These are phyloP conservation scores for Leccinum rimulosum DNA, from an alignment of 768 basidiomycete genomes.

Conservation along the genomic window DNA sequence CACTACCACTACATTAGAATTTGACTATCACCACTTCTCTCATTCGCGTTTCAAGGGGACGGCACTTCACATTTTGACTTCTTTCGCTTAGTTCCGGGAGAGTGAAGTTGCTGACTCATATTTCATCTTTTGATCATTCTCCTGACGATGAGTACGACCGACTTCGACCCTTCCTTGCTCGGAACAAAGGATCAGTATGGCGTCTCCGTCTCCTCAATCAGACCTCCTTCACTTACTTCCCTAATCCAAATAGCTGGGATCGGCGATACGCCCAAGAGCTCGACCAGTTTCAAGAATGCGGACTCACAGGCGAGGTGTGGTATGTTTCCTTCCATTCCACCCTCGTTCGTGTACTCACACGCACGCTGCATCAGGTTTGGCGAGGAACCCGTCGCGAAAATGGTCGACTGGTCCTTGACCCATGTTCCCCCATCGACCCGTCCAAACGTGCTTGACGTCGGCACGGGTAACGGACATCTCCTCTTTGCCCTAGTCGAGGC, in stretches of 20 bases:
- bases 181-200: constrained; percentile 79
- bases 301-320: constrained; percentile 88
- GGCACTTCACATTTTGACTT: too few species aligned
- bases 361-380: constrained; percentile 65
- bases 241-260: constrained; percentile 60
- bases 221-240: constrained; percentile 1
- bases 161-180: constrained; percentile 67
- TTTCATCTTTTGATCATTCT: background rate
- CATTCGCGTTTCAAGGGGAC: background rate
- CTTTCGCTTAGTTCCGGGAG: too few species aligned
- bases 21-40: constrained; percentile 9
- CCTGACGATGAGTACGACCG: constrained; percentile 34
- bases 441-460: constrained; percentile 70
- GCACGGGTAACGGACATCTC: constrained; percentile 77
- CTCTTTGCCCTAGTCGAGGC: constrained; percentile 69
- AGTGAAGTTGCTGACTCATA: background rate
- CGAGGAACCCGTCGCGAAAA: constrained; percentile 68
- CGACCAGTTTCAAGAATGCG: constrained; percentile 68
- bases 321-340: constrained; percentile 30
- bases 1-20: constrained; percentile 14
- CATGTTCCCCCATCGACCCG: constrained; percentile 48
- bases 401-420: constrained; percentile 69
- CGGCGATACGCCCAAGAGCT: constrained; percentile 70
- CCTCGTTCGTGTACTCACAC: background rate
- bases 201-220: background rate